Evolutionary conservation across 179 eudicot species (phyloP), one percentile per base, ranked within the genome.

Genomic region (Gypsophila paniculata): DNA sequence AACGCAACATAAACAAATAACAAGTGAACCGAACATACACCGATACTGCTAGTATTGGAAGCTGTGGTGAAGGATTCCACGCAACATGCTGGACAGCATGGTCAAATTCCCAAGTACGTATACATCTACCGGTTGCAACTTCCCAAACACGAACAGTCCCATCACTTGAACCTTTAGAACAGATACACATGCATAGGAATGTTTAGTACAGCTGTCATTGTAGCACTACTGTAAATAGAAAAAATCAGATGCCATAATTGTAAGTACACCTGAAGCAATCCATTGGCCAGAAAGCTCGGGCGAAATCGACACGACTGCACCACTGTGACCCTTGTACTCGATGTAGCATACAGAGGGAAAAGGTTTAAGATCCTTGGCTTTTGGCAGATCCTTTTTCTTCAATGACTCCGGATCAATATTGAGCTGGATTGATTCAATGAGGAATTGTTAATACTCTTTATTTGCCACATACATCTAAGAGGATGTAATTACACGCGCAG

Each of bases 141-240:
- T 90, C 96, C 99, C 99, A 95, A 61, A 95, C 70, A 21, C 98
- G 89, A 52, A 89, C 96, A 68, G 93, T 90, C 61, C 95, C 95
- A 77, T 95, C 99, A 65, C 75, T 85, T 58, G 99, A 95, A 71
- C 99, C 99, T 95, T 54, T 29, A 65, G 11, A 68, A 15, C 74
- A 72, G 23, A 75, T 15, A 6, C 19, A 23, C 34, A 59, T 15
- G 52, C 11, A 8, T 59, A 39, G 22, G 25, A 63, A 61, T 49
- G 65, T 19, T 51, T 1, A 62, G 78, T 59, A 36, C 59, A 23
- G n/a, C 57, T 6, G 22, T 18, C 64, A 76, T 42, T 12, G 22
- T 9, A 46, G 52, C 25, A 6, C 29, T 51, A 62, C 18, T 38
- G 22, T 34, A 29, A 39, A 29, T 34, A 63, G 32, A 63, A 14